Conservation (phyloP, 495 filamentous ascomycete genomes). For the Xylaria telfairii region DNA sequence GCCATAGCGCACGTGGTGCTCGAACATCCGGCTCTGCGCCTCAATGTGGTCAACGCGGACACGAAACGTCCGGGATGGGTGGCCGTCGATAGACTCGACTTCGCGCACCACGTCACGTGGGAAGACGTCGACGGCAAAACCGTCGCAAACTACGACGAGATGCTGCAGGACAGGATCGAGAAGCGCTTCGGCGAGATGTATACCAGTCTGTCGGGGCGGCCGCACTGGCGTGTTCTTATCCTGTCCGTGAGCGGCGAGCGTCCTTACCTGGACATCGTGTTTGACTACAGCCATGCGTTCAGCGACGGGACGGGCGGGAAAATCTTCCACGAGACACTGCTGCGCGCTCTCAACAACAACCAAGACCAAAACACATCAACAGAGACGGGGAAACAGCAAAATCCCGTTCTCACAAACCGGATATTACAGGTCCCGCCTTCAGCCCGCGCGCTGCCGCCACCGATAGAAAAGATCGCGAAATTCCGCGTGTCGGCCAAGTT, state of each 20-base stretch:
- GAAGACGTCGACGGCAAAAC: not conserved
- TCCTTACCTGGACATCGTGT: conserved; percentile 36
- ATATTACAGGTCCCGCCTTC: conserved; percentile 27
- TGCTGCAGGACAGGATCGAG: conserved; percentile 26
- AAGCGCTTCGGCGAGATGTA: conserved; percentile 37
- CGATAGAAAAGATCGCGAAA: conserved; percentile 27
- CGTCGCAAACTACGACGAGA: conserved; percentile 24
- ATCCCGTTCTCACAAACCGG: conserved; percentile 24
- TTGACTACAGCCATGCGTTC: conserved; percentile 43
- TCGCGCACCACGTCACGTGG: conserved; percentile 40
- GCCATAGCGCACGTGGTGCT: conserved; percentile 43
- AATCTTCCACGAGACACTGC: conserved; percentile 41
- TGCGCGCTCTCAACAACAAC: conserved; percentile 32
- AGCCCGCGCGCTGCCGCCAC: conserved; percentile 15
- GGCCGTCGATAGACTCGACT: conserved; percentile 34
- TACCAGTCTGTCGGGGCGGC: conserved; percentile 28
- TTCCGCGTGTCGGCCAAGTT: conserved; percentile 29
- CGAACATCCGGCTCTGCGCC: conserved; percentile 36
- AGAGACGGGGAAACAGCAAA: not conserved
- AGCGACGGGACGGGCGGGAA: conserved; percentile 44
- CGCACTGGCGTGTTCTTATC: conserved; percentile 43
- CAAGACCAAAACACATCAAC: not conserved
- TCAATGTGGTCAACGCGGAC: conserved; percentile 41
- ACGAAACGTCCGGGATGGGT: conserved; percentile 38
- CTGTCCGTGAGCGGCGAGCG: conserved; percentile 15